phyloP scores from a whole-genome alignment of 371 early-diverging fungal species.

The Zopfochytrium polystomum region DNA sequence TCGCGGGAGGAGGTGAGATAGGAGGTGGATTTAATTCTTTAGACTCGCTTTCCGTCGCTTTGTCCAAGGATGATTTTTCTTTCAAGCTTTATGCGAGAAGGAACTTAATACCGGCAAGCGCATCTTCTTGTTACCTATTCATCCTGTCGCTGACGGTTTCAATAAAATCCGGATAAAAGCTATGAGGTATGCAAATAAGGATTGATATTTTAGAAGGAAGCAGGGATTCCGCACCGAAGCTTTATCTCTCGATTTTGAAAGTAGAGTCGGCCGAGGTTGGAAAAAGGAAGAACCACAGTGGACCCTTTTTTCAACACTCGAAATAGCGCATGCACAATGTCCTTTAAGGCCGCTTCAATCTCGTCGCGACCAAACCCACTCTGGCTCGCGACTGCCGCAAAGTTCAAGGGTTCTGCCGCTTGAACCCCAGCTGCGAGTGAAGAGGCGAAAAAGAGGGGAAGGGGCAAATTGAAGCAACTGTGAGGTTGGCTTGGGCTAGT shows the following conservation, averaged over 20 bases:
- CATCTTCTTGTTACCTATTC: no score
- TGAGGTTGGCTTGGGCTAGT: not conserved
- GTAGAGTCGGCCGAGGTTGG: constrained; percentile 27
- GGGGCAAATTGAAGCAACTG: not conserved
- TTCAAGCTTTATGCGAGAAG: no score
- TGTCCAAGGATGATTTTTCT: no score
- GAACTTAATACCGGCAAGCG: no score
- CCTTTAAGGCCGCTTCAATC: constrained; percentile 37
- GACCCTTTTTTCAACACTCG: constrained; percentile 27
- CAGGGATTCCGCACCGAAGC: constrained; percentile 22
- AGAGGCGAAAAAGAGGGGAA: not conserved
- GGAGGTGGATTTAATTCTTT: no score
- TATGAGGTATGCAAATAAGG: no score
- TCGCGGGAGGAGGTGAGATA: no score
- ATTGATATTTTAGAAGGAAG: no score
- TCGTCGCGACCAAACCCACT: constrained; percentile 32
- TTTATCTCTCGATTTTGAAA: constrained; percentile 31
- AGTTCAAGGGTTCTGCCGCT: constrained; percentile 36
- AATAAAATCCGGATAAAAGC: no score
- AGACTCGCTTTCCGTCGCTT: no score
- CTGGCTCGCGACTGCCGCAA: constrained; percentile 25
- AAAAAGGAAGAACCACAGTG: constrained; percentile 22
- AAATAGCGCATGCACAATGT: constrained; percentile 35
- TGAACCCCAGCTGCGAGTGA: constrained; percentile 11
- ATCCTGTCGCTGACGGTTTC: no score